phyloP scores from a whole-genome alignment of 2,329 filamentous ascomycete genomes.

The Aspergillus sp. region DNA sequence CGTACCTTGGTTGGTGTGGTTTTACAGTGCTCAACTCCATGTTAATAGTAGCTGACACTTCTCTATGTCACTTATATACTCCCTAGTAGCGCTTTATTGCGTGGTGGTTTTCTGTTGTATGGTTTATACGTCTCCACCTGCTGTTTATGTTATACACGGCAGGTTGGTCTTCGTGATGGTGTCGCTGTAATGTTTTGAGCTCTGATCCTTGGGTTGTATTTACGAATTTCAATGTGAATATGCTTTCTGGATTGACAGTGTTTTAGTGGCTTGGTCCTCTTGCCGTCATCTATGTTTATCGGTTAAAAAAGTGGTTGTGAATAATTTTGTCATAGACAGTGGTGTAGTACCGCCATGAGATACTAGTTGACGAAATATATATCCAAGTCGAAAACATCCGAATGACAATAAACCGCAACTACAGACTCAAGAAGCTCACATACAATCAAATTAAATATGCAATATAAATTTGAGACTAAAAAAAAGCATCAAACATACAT shows the following conservation, averaged over 20 bases:
- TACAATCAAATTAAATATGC: not conserved
- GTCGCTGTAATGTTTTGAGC: not conserved
- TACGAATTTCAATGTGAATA: not conserved
- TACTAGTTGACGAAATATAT: not conserved
- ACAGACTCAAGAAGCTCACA: not conserved
- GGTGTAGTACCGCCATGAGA: not conserved
- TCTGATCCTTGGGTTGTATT: not conserved
- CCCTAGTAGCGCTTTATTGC: too few species aligned
- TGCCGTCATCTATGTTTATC: not conserved
- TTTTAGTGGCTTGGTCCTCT: not conserved
- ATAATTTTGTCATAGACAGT: not conserved
- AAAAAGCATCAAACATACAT: not conserved
- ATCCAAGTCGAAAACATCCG: not conserved
- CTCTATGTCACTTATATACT: too few species aligned
- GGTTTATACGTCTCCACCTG: not conserved
- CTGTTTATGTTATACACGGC: not conserved
- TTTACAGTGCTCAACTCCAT: too few species aligned
- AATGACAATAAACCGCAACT: not conserved
- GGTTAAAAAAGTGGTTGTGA: not conserved
- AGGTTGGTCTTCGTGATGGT: not conserved
- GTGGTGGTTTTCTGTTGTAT: too few species aligned
- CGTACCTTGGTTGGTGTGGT: too few species aligned
- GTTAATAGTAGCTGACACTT: too few species aligned
- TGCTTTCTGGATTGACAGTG: not conserved
- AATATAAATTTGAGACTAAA: accelerated